A percentile compares a stretch with the other conserved stretches of the same genome.
These are phyloP conservation scores for Xylariaceae sp. DNA, from an alignment of 2,329 filamentous ascomycete species.

Conservation along the genomic window DNA sequence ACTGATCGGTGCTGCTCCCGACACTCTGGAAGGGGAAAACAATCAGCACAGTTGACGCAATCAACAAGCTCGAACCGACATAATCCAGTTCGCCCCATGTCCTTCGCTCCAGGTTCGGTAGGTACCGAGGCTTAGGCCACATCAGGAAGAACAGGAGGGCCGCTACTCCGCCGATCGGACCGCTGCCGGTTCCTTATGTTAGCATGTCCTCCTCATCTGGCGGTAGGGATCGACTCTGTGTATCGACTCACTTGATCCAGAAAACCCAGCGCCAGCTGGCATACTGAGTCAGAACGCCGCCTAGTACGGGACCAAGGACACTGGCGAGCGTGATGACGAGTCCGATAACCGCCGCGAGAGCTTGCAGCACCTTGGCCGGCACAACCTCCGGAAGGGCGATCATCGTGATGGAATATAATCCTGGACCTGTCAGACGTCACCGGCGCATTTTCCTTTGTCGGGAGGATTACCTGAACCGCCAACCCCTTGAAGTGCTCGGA, in stretches of 20 bases:
- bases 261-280: conserved; percentile 51
- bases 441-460: background rate
- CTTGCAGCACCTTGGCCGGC: conserved; percentile 35
- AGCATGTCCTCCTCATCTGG: no score
- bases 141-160: conserved; percentile 41
- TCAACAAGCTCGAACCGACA: conserved; percentile 47
- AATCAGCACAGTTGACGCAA: conserved; percentile 48
- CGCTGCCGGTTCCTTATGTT: no score
- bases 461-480: conserved; percentile 43
- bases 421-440: conserved; percentile 23
- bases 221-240: background rate
- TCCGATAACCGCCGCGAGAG: conserved; percentile 44
- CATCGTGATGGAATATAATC: conserved; percentile 52
- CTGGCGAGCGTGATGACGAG: conserved; percentile 44
- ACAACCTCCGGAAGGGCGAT: conserved; percentile 48
- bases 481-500: conserved; percentile 45
- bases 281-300: conserved; percentile 46
- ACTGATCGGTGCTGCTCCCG: conserved; percentile 34
- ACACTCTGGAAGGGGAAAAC: conserved; percentile 54
- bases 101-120: conserved; percentile 34
- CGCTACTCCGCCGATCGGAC: conserved; percentile 44
- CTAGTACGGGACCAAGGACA: conserved; percentile 47
- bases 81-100: conserved; percentile 49
- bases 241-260: conserved; percentile 49
- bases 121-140: conserved; percentile 43